Evolutionary conservation across 352 stramenopile genomes (phyloP).

Genomic region (Phytophthora sojae): DNA sequence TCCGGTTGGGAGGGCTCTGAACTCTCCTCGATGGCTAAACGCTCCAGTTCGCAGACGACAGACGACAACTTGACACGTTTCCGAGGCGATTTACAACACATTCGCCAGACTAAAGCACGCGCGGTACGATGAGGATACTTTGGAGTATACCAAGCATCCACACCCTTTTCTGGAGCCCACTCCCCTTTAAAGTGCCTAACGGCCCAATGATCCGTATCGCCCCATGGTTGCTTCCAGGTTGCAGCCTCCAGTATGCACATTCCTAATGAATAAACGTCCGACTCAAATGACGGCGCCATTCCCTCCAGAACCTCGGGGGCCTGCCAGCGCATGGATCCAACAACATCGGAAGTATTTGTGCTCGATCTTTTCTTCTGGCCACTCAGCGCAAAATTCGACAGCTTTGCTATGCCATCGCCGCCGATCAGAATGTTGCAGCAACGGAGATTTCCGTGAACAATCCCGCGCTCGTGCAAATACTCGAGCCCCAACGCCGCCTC

Average conservation of each 20-base stretch:
- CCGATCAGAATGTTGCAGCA: slow-evolving; percentile 41
- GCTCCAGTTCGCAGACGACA: neutral
- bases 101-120: neutral
- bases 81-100: neutral
- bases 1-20: neutral
- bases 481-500: slow-evolving; percentile 10
- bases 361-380: slow-evolving; percentile 1
- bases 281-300: neutral
- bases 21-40: neutral
- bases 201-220: neutral
- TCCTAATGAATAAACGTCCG: neutral
- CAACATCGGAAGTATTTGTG: neutral
- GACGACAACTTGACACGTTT: neutral
- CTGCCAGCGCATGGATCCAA: slow-evolving; percentile 12
- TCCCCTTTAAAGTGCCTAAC: neutral
- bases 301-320: slow-evolving; percentile 19
- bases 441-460: slow-evolving; percentile 35
- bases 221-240: neutral
- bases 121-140: neutral
- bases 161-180: neutral
- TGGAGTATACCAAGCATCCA: neutral
- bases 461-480: slow-evolving; percentile 10
- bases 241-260: neutral
- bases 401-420: slow-evolving; percentile 22
- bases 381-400: slow-evolving; percentile 35